Percentiles rank a stretch among this genome's conserved stretches.
Evolutionary conservation across 164 flowering plant genomes (phyloP).

Genomic region (Liquidambar formosana): DNA sequence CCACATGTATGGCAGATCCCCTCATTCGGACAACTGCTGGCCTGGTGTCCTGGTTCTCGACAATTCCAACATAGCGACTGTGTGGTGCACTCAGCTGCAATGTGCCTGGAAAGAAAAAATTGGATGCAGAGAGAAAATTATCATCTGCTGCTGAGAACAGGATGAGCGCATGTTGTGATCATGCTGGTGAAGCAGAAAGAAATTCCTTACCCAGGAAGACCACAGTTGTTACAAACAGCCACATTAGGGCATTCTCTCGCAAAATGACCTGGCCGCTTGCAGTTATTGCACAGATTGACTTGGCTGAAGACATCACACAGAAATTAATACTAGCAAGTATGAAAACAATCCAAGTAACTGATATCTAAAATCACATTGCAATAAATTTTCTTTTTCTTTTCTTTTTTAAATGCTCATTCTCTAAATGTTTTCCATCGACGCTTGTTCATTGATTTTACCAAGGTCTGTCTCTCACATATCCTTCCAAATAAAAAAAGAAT

Average conservation of each 20-base stretch:
- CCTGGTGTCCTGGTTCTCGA: constrained; percentile 61
- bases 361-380: no score
- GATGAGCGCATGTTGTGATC: background rate
- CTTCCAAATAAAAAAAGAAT: no score
- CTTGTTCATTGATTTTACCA: no score
- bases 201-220: constrained; percentile 56
- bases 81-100: constrained; percentile 54
- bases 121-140: background rate
- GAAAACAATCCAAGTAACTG: background rate
- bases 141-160: background rate
- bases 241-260: constrained; percentile 71
- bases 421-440: no score
- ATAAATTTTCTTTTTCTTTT: no score
- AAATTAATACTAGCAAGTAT: background rate
- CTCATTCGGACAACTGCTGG: constrained; percentile 51
- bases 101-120: constrained; percentile 36
- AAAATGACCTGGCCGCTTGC: constrained; percentile 71
- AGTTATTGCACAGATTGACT: constrained; percentile 59
- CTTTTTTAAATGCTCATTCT: no score
- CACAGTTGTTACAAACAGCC: constrained; percentile 62
- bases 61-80: constrained; percentile 61
- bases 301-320: constrained; percentile 31
- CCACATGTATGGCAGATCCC: constrained; percentile 65
- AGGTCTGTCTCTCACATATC: no score
- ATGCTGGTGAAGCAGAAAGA: constrained; percentile 2